phyloP scores from a whole-genome alignment of 164 flowering plant species.

The Tetracentron sinense region DNA sequence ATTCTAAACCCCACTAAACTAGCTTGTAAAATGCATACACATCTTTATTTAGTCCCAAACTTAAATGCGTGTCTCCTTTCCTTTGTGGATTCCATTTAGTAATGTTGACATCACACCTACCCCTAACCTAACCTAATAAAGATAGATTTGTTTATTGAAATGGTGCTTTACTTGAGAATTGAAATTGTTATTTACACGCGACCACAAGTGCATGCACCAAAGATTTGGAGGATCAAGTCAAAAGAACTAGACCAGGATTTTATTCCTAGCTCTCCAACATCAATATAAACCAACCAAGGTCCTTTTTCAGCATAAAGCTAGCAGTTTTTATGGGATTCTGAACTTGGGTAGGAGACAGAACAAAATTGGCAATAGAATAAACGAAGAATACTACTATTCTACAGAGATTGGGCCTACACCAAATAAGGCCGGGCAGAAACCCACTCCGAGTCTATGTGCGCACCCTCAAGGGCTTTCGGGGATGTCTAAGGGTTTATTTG shows the following conservation, averaged over 20 bases:
- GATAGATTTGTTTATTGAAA: constrained; percentile 5
- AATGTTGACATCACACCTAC: constrained; percentile 15
- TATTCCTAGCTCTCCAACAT: background rate
- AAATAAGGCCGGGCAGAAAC: no score
- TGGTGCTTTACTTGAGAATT: constrained; percentile 2
- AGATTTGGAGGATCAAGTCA: constrained; percentile 10
- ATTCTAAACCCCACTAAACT: background rate
- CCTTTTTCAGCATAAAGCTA: background rate
- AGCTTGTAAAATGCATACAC: background rate
- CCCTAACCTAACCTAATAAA: constrained; percentile 8
- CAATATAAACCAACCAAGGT: background rate
- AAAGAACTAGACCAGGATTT: background rate
- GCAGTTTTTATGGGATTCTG: no score
- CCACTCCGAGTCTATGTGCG: no score
- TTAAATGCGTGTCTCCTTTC: background rate
- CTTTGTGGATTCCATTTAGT: constrained; percentile 10
- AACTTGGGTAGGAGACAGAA: no score
- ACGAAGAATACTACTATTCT: no score
- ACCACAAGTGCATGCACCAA: background rate
- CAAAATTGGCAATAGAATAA: no score
- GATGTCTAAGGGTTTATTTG: no score
- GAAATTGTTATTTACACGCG: background rate
- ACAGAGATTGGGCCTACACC: no score
- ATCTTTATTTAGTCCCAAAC: background rate
- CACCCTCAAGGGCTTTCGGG: no score